Percentiles rank a stretch among this genome's conserved stretches.
Conservation (phyloP, 78 protist species). For the Planoprotostelium fungivorum region DNA sequence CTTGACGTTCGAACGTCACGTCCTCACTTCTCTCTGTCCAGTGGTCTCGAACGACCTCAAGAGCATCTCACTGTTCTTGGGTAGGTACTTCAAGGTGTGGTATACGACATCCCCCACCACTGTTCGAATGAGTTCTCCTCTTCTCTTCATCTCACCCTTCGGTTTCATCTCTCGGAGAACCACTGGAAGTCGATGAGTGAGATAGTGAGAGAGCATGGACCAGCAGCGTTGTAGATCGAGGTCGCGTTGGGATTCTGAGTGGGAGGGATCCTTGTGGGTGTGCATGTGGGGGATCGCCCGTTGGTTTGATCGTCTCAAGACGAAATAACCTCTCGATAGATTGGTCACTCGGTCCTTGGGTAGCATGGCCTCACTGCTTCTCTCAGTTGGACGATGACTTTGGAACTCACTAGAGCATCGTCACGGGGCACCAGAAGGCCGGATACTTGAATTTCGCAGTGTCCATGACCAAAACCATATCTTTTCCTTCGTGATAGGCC, state of each 20-base stretch:
- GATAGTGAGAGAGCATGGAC: neutral
- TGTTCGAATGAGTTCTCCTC: neutral
- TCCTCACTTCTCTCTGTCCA: neutral
- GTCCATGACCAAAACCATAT: slow-evolving; percentile 76
- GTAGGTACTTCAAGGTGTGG: neutral
- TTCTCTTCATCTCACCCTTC: neutral
- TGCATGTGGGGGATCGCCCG: neutral
- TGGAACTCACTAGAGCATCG: slow-evolving; percentile 16
- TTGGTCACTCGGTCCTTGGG: slow-evolving; percentile 23
- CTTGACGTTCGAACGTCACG: too few relatives aligned
- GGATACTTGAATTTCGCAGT: slow-evolving; percentile 86
- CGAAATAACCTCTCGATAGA: slow-evolving; percentile 31
- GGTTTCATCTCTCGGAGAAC: neutral
- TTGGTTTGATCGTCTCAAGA: neutral
- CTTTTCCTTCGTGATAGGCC: slow-evolving; percentile 59
- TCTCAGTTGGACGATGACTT: neutral
- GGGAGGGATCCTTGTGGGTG: too few relatives aligned
- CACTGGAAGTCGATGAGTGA: neutral
- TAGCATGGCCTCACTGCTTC: slow-evolving; percentile 20
- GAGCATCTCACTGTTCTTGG: neutral
- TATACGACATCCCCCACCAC: neutral
- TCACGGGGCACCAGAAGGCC: slow-evolving; percentile 77
- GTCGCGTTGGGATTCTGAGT: neutral
- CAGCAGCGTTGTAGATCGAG: neutral
- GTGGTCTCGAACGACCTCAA: neutral